Percentiles rank a stretch among this genome's conserved stretches.
phyloP scores from a whole-genome alignment of 2,329 filamentous ascomycete genomes.

The Plenodomus tracheiphilus region DNA sequence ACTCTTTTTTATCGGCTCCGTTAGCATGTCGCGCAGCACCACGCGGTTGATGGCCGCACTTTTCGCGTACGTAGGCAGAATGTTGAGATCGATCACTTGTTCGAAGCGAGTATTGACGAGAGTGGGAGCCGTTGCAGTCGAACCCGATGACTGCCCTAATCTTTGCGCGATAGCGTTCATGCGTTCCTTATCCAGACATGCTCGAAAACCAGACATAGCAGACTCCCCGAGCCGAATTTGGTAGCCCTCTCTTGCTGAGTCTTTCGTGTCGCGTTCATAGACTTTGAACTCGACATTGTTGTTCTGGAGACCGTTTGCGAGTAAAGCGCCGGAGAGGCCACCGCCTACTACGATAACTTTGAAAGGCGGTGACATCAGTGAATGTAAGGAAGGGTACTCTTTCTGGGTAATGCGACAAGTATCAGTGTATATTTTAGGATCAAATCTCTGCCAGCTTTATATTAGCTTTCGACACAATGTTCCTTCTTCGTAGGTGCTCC shows the following conservation, averaged over 20 bases:
- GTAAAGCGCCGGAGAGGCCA: conserved; percentile 3
- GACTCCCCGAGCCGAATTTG: conserved; percentile 2
- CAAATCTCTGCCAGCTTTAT: background rate
- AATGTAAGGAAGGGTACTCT: no score
- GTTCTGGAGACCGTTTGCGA: conserved; percentile 5
- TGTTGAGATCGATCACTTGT: background rate
- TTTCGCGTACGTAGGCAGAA: background rate
- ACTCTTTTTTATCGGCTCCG: background rate
- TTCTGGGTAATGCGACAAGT: no score
- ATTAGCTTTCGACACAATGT: no score
- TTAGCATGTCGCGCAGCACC: background rate
- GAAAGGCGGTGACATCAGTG: background rate
- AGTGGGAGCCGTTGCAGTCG: conserved; percentile 1
- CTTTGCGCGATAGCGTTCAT: background rate
- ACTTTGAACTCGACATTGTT: conserved; percentile 3
- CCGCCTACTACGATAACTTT: conserved; percentile 7
- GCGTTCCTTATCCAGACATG: background rate
- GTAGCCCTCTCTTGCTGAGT: conserved; percentile 7
- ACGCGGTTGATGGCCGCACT: conserved; percentile 1
- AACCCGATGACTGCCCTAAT: conserved; percentile 1
- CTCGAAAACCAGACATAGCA: no score
- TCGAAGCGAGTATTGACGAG: conserved; percentile 1
- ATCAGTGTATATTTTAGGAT: background rate
- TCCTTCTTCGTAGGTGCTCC: no score
- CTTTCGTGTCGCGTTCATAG: conserved; percentile 1